Percentiles rank a stretch among this genome's conserved stretches.
These are phyloP conservation scores for Helenozyma rhizophorensis DNA, from an alignment of 805 yeast species.

Conservation along the genomic window DNA sequence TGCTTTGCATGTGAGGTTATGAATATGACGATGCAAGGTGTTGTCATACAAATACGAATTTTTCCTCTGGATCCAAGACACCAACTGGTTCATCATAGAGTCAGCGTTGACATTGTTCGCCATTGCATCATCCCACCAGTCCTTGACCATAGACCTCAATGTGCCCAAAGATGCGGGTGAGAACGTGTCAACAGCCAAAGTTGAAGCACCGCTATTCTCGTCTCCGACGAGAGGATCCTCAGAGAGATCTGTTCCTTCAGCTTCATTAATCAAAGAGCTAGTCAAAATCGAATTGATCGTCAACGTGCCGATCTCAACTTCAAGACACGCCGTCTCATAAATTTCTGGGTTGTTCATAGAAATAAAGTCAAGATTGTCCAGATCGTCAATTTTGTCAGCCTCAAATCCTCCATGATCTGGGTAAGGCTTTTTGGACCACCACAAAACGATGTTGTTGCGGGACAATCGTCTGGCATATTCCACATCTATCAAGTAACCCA, in stretches of 20 bases:
- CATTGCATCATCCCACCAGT: constrained; percentile 92
- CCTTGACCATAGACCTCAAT: constrained; percentile 69
- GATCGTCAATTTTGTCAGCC: constrained; percentile 53
- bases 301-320: constrained; percentile 71
- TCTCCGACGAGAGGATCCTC: constrained; percentile 38
- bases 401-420: constrained; percentile 87
- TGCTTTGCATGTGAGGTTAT: constrained; percentile 79
- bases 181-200: constrained; percentile 79
- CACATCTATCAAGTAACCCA: constrained; percentile 77
- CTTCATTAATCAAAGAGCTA: constrained; percentile 77
- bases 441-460: constrained; percentile 64
- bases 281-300: constrained; percentile 84
- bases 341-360: constrained; percentile 72
- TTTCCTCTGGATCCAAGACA: constrained; percentile 80
- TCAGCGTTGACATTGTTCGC: constrained; percentile 69
- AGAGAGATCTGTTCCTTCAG: constrained; percentile 78
- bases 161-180: constrained; percentile 69
- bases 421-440: constrained; percentile 86
- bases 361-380: constrained; percentile 62
- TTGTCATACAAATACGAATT: constrained; percentile 73
- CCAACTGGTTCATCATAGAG: constrained; percentile 72
- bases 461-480: constrained; percentile 76
- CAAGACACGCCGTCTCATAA: constrained; percentile 73
- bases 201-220: constrained; percentile 37
- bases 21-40: constrained; percentile 78